Evolutionary conservation across 345 rosid genomes (phyloP).

Genomic region (Excoecaria agallocha): DNA sequence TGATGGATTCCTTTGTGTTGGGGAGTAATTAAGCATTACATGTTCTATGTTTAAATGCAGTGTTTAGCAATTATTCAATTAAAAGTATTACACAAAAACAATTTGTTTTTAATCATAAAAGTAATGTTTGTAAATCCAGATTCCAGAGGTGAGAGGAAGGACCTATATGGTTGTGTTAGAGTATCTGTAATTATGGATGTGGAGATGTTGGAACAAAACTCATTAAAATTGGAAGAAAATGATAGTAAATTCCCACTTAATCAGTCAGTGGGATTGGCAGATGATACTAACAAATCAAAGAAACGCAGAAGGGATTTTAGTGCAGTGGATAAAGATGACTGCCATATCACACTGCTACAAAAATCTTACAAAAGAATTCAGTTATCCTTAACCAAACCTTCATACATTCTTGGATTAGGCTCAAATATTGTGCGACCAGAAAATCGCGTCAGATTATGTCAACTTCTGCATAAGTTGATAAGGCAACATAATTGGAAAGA

Average conservation of each 20-base stretch:
- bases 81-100: too few species aligned
- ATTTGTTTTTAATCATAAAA: too few species aligned
- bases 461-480: slow-evolving; percentile 47
- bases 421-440: slow-evolving; percentile 33
- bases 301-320: slow-evolving; percentile 21
- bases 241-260: neutral
- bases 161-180: neutral
- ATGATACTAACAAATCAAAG: slow-evolving; percentile 2
- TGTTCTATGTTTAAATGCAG: too few species aligned
- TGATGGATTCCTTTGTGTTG: too few species aligned
- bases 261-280: neutral
- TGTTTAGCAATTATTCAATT: too few species aligned
- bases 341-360: neutral
- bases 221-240: neutral
- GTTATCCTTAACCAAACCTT: slow-evolving; percentile 48
- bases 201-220: neutral
- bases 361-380: slow-evolving; percentile 34
- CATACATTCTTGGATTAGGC: slow-evolving; percentile 40
- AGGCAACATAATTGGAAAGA: slow-evolving; percentile 55
- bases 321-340: neutral
- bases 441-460: slow-evolving; percentile 37
- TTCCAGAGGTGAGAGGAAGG: too few species aligned
- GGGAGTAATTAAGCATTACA: too few species aligned
- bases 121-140: too few species aligned
- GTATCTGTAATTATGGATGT: neutral